Conservation (phyloP, 2,329 filamentous ascomycete genomes). For the Xylaria sp. region DNA sequence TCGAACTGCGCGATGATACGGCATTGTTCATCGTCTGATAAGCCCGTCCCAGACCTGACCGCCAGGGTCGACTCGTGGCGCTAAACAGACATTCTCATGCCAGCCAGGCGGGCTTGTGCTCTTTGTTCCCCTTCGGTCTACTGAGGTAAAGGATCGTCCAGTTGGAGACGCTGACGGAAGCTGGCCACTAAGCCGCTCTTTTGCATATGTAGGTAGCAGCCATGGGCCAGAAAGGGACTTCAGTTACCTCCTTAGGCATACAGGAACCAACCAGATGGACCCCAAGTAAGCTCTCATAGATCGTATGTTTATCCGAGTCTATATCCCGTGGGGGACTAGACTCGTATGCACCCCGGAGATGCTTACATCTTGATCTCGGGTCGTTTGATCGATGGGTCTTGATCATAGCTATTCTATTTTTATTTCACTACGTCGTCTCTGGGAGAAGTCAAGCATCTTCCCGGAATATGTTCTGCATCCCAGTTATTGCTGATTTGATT, state of each 20-base stretch:
- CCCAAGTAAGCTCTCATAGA: conserved; percentile 5
- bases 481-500: background rate
- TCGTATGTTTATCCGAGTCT: conserved; percentile 10
- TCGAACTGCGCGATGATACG: background rate
- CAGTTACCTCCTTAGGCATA: conserved; percentile 6
- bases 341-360: conserved; percentile 28
- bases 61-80: conserved; percentile 5
- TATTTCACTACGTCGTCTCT: background rate
- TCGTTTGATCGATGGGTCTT: conserved; percentile 3
- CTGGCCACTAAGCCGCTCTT: conserved; percentile 12
- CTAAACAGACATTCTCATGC: conserved; percentile 13
- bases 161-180: conserved; percentile 22
- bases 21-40: conserved; percentile 14
- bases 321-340: conserved; percentile 14
- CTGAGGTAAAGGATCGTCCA: conserved; percentile 15
- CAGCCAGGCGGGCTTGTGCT: conserved; percentile 5
- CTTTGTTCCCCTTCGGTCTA: background rate
- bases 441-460: background rate
- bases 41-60: background rate
- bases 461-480: background rate
- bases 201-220: conserved; percentile 7
- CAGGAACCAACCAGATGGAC: background rate
- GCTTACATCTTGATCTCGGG: conserved; percentile 10
- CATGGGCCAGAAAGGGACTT: conserved; percentile 16
- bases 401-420: conserved; percentile 9